Base-by-base conservation (phyloP, 495 filamentous ascomycete species). In the Bombardia bombarda region DNA sequence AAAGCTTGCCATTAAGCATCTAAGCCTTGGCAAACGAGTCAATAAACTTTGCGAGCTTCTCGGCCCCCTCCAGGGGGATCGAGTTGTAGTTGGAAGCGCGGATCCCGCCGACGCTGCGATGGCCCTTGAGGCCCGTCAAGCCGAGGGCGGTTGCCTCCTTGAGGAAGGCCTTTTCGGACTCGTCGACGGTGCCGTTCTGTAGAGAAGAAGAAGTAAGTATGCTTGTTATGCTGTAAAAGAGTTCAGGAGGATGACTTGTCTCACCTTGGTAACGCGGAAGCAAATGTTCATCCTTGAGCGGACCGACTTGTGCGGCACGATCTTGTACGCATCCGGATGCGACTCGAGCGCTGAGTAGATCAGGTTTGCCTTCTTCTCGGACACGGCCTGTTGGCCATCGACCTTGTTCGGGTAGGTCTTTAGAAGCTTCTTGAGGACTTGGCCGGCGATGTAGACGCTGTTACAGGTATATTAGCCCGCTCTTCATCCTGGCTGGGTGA, bases 221-320 rank as follows among this genome's bases (percentile, higher is more conserved):
- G n/a, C n/a, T n/a, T n/a, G n/a, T n/a, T n/a, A n/a, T n/a, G n/a
- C n/a, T n/a, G n/a, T n/a, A n/a, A n/a, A n/a, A n/a, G n/a, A n/a
- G n/a, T n/a, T n/a, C n/a, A n/a, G n/a, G n/a, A n/a, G n/a, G n/a
- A n/a, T n/a, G n/a, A n/a, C n/a, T 44, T 35, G 10, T 40, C 58
- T 41, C 42, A 72, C 69, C 57, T 68, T 67, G 43, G 45, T 72
- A 3, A 90, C 77, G 17, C 88, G 72, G 70, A 92, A 92, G 69
- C 88, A 95, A 35, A 95, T 80, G 62, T 96, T 95, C 86, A 95
- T 95, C 31, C 87, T 68, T 44, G 83, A 89, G 33, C 90, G 79
- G 7, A 77, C 80, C 36, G 63, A 66, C 65, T 81, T 84, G 46
- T 81, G 73, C 0, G 86, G 83, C 4, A 95, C 84, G 17, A 94